Conservation (phyloP, 73 alveolate species). For the Strombidium stylifer region DNA sequence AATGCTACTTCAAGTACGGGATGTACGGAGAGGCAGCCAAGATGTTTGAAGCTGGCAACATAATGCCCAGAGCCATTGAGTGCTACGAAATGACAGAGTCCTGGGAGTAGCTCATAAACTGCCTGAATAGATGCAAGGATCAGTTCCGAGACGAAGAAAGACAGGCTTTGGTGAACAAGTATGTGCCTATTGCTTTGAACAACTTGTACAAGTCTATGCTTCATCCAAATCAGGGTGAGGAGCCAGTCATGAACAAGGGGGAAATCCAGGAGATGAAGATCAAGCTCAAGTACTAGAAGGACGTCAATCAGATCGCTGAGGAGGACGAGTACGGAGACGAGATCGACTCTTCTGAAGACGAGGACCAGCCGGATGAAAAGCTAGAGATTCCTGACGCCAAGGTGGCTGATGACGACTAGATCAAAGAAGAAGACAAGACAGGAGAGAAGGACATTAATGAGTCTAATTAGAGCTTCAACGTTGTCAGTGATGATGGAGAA, state of each 20-base stretch:
- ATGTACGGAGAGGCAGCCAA: constrained; percentile 44
- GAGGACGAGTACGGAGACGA: constrained; percentile 45
- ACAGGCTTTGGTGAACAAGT: constrained; percentile 53
- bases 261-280: constrained; percentile 35
- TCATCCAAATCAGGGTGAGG: constrained; percentile 16
- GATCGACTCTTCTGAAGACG: constrained; percentile 19
- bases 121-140: constrained; percentile 60
- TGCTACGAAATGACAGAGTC: constrained; percentile 47
- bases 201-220: constrained; percentile 36
- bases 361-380: too few relatives aligned
- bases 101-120: constrained; percentile 60
- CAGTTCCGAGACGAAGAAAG: constrained; percentile 66
- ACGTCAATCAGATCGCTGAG: constrained; percentile 31
- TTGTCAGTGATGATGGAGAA: too few relatives aligned
- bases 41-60: constrained; percentile 36
- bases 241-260: constrained; percentile 42
- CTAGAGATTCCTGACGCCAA: too few relatives aligned
- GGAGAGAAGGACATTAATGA: too few relatives aligned
- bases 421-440: too few relatives aligned
- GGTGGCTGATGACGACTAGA: too few relatives aligned
- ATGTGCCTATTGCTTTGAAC: constrained; percentile 74
- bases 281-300: constrained; percentile 38
- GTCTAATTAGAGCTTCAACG: too few relatives aligned
- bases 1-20: constrained; percentile 40
- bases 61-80: constrained; percentile 46